Percentiles rank a stretch among this genome's conserved stretches.
These are phyloP conservation scores for Alisma plantagoaquatica DNA, from an alignment of 106 monocot species.

Conservation along the genomic window DNA sequence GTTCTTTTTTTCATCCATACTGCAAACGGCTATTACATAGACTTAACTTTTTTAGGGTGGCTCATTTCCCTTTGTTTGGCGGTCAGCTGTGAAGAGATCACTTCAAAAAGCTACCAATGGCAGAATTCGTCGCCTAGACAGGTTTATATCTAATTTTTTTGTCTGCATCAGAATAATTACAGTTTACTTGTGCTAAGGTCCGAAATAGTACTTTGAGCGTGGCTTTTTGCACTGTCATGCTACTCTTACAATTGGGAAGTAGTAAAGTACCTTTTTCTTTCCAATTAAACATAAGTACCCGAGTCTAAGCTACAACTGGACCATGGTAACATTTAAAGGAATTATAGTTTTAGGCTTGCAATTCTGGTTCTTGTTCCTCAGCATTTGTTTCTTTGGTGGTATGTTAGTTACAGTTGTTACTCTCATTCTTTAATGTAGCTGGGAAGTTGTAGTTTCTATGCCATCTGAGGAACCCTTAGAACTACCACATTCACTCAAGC, in stretches of 20 bases:
- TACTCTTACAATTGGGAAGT: neutral
- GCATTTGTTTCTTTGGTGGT: neutral
- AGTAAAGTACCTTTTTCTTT: neutral
- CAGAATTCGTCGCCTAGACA: conserved; percentile 71
- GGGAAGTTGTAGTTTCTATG: conserved; percentile 18
- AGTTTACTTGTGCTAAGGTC: neutral
- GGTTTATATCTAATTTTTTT: conserved; percentile 23
- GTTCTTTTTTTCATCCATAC: neutral
- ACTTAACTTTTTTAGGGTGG: conserved; percentile 54
- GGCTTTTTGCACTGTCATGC: neutral
- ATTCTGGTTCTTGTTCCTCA: neutral
- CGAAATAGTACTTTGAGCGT: neutral
- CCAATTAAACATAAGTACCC: no score
- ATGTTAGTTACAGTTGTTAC: neutral
- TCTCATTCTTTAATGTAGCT: conserved; percentile 4
- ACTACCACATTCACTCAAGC: conserved; percentile 13
- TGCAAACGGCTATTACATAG: neutral
- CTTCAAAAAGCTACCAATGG: conserved; percentile 47
- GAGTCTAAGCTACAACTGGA: no score
- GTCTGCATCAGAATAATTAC: neutral
- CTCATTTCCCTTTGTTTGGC: conserved; percentile 94
- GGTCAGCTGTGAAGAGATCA: conserved; percentile 61
- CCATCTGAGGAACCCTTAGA: conserved; percentile 7
- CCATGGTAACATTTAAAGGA: no score
- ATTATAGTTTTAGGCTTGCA: neutral